Base-by-base conservation (phyloP, 768 basidiomycete species). In the Rickenella mellea region DNA sequence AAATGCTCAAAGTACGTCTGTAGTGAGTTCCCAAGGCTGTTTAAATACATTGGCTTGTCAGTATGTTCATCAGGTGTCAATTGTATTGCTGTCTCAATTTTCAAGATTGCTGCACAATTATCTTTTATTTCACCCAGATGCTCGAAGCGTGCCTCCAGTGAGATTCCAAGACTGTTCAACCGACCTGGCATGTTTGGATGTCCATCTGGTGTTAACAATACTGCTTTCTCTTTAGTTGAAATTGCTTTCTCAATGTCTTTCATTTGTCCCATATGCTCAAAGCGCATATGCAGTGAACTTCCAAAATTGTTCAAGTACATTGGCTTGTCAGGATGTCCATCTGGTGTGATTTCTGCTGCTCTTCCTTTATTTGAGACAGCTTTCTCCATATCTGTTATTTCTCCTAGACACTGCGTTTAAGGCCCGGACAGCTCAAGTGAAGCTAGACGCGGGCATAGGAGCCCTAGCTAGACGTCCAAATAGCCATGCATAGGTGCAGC, bases 61-160 rank as follows among this genome's bases (percentile, higher is more conserved):
- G 48, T 10, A 32, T 51, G 44, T 11, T 36, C 35, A 22, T 50
- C 31, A 4, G 37, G 24, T 6, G 39, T 45, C 15, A 46, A 32
- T 2, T 41, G 22, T 15, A 48, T 40, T 32, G 47, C 47, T 2
- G 11, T 17, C n/a, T 21, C 31, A 14, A 21, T 21, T 7, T 17
- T 20, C 21, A 11, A 31, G 10, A 40, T 40, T 10, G 39, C 39
- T 21, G 9, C 31, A 12, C 31, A 12, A 9, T 30, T 9, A 33
- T 40, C 39, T 10, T 10, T 11, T 9, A 40, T 20, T 9, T 40
- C 25, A 9, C 39, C 39, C 12, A 40, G 12, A 33, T 20, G 39
- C 25, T 40, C 26, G 25, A 33, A 40, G 12, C 39, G 39, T 11
- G 27, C 14, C 31, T 31, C 10, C 14, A 31, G 9, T 9, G 39